Base-by-base conservation (phyloP, 2,329 filamentous ascomycete species). In the Sarocladium brachiariae region DNA sequence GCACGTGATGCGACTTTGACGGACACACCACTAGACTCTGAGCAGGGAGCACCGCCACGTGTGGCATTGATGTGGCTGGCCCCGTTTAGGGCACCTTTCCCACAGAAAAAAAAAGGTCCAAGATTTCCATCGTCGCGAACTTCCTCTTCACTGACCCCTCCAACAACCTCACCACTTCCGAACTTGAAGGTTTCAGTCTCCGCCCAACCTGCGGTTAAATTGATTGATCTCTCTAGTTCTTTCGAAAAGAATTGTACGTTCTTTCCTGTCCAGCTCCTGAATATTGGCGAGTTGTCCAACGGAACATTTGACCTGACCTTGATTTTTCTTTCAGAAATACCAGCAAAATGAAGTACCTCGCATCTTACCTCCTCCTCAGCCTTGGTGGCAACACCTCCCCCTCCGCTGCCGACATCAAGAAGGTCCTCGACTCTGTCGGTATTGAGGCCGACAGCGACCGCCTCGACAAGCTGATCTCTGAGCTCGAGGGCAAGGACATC, bases 101-200 rank as follows among this genome's bases (percentile, higher is more conserved):
- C 48, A 50, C 48, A 51, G 49, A 53, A 53, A 30, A 53, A 30
- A 27, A 27, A 51, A 30, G 27, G 46, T 30, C 37, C 49, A 39
- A 35, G 47, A 34, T 47, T 19, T 19, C 34, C 18, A 16, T 21
- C 16, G 25, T 45, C 50, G 30, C 50, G 37, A 47, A 35, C 27
- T 30, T 34, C 30, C 27, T 52, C 24, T 52, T 39, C 43, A 24
- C 33, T 41, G 30, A 49, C 47, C 47, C 31, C 31, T 38, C 34
- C 47, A 48, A 43, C 30, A 19, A 52, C 61, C 64, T 60, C 63
- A 67, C 63, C 65, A 66, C 18, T 35, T 50, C 41, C 81, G 87
- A 86, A 95, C 89, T 89, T 81, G 89, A 93, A 89, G 90, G 86
- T 81, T 66, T 95, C 92, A 96, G 92, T 97, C 92, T 96, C 92